Base-by-base conservation (phyloP, 169 alveolate genomes). In the Eimeria brunetti region DNA sequence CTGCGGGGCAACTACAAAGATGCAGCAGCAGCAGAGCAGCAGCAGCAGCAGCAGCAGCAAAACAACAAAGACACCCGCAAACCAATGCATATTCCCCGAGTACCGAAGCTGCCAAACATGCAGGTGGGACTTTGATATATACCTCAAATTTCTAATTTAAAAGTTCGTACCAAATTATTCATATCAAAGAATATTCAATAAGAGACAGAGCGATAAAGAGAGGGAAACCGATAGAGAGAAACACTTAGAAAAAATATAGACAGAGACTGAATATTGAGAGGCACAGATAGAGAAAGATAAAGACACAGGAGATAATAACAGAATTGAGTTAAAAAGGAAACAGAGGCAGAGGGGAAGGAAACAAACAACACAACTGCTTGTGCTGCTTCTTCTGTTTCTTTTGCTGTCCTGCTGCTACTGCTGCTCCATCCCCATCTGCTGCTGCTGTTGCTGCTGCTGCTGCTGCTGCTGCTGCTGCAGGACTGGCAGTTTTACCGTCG, bases 401-500 rank as follows among this genome's bases (percentile, higher is more conserved):
- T 51, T 51, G 58, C 58, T 51, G 58, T 51, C 12, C 58, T 12
- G 6, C 58, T 51, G 58, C n/a, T n/a, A n/a, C n/a, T n/a, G n/a
- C n/a, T n/a, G n/a, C n/a, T n/a, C n/a, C n/a, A n/a, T n/a, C n/a
- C n/a, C n/a, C n/a, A n/a, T n/a, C 58, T n/a, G n/a, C n/a, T n/a
- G n/a, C n/a, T n/a, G n/a, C n/a, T n/a, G n/a, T n/a, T n/a, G n/a
- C n/a, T n/a, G n/a, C n/a, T n/a, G n/a, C n/a, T n/a, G n/a, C n/a
- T n/a, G n/a, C n/a, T n/a, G n/a, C n/a, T n/a, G n/a, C n/a, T 71
- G 60, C 36, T 2, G 27, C 36, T 96, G 88, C 90, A 94, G 96
- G 96, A 94, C 84, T 97, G 97, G 96, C 98, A 97, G 83, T 97
- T 97, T 88, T 97, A 94, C 95, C 80, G 90, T 85, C 80, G 96